phyloP scores from a whole-genome alignment of 2,329 filamentous ascomycete species.

The Coniosporium tulheliwenetii region DNA sequence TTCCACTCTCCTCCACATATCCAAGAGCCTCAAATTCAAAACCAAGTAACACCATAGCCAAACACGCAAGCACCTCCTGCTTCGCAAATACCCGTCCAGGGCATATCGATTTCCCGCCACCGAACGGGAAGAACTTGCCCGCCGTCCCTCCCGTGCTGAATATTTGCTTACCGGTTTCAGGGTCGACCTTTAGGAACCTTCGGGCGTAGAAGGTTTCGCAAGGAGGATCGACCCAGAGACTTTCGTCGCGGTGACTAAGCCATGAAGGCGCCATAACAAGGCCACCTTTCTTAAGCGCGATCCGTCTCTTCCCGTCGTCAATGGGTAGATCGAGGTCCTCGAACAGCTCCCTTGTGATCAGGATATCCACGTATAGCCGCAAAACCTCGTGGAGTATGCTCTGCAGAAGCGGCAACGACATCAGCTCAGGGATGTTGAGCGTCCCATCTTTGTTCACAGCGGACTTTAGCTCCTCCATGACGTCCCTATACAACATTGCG shows the following conservation, averaged over 20 bases:
- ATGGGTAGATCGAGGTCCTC: slow-evolving; percentile 13
- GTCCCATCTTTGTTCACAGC: slow-evolving; percentile 9
- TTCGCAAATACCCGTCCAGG: too few species aligned
- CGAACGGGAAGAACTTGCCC: too few species aligned
- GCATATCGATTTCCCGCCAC: too few species aligned
- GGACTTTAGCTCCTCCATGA: slow-evolving; percentile 12
- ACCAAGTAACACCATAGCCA: too few species aligned
- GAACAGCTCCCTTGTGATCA: slow-evolving; percentile 13
- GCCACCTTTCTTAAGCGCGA: neutral
- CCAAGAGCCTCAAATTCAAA: too few species aligned
- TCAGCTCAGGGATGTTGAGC: slow-evolving; percentile 11
- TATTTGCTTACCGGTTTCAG: too few species aligned
- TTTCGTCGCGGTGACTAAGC: slow-evolving; percentile 12
- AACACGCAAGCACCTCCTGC: too few species aligned
- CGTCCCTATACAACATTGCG: slow-evolving; percentile 8
- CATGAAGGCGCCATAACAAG: slow-evolving; percentile 13
- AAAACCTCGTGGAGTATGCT: slow-evolving; percentile 17
- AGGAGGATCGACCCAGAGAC: slow-evolving; percentile 6
- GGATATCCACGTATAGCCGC: slow-evolving; percentile 15
- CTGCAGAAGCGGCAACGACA: slow-evolving; percentile 15
- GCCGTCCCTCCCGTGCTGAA: too few species aligned
- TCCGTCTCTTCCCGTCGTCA: slow-evolving; percentile 6
- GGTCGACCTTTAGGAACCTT: too few species aligned
- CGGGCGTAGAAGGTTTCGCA: too few species aligned
- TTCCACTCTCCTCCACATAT: too few species aligned